Evolutionary conservation across 768 basidiomycete species (phyloP).

Genomic region (Trametes cingulata): DNA sequence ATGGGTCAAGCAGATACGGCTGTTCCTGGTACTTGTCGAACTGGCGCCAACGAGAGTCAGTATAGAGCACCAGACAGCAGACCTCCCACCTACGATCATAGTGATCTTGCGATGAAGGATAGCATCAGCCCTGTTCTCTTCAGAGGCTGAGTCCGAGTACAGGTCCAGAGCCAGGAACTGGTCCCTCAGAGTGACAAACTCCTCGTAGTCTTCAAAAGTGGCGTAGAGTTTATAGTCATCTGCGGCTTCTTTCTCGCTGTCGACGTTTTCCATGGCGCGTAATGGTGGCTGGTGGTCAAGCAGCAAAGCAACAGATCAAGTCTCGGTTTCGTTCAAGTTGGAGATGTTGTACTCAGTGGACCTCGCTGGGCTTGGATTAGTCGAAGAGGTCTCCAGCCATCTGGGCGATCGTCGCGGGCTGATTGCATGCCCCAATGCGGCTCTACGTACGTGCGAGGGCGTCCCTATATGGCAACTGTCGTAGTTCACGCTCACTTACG

Average conservation of each 20-base stretch:
- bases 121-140: constrained; percentile 41
- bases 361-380: too few relatives aligned
- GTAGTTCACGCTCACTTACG: neutral
- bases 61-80: neutral
- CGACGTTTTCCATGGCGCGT: neutral
- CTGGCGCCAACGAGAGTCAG: constrained; percentile 30
- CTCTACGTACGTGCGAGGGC: neutral
- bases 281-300: neutral
- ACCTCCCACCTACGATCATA: constrained; percentile 46
- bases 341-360: too few relatives aligned
- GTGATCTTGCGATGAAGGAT: constrained; percentile 44
- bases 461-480: neutral
- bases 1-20: constrained; percentile 88
- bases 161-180: constrained; percentile 52
- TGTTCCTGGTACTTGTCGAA: constrained; percentile 92
- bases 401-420: neutral
- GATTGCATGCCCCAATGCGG: too few relatives aligned
- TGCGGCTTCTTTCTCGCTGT: constrained; percentile 45
- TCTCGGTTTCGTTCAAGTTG: neutral
- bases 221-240: constrained; percentile 49
- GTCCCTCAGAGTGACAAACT: constrained; percentile 57
- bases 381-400: too few relatives aligned
- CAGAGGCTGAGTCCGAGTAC: constrained; percentile 35
- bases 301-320: too few relatives aligned
- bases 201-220: constrained; percentile 61